phyloP scores from a whole-genome alignment of 257 asterid genomes.

The Lycium barbarum region DNA sequence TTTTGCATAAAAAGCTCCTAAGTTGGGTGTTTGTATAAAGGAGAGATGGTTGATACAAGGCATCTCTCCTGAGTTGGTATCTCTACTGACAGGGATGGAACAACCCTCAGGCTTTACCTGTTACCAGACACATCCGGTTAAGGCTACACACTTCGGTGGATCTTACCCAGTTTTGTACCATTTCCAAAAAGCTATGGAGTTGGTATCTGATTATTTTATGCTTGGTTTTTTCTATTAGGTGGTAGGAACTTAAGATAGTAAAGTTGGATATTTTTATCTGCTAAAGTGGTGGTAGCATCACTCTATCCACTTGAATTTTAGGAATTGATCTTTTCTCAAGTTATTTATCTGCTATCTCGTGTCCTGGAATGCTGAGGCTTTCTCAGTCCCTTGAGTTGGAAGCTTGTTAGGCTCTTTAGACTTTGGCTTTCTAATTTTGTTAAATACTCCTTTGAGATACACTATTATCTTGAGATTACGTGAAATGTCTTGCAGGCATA shows the following conservation, averaged over 20 bases:
- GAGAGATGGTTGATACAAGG: background rate
- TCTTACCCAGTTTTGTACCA: background rate
- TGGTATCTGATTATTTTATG: background rate
- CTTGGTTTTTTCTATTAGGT: background rate
- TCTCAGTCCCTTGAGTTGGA: conserved; percentile 20
- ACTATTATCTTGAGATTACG: conserved; percentile 18
- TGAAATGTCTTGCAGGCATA: conserved; percentile 37
- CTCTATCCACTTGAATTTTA: conserved; percentile 18
- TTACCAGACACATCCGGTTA: background rate
- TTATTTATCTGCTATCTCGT: background rate
- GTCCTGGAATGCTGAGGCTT: conserved; percentile 20
- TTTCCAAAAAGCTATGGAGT: background rate
- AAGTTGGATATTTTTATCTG: background rate
- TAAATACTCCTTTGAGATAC: conserved; percentile 25
- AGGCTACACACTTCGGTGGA: background rate
- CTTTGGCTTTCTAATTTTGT: conserved; percentile 10
- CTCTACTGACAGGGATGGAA: background rate
- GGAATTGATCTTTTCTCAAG: background rate
- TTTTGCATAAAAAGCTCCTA: background rate
- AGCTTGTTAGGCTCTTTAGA: conserved; percentile 3
- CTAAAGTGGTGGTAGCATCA: background rate
- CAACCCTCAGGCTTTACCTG: background rate
- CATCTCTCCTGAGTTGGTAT: background rate
- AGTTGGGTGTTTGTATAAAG: conserved; percentile 12
- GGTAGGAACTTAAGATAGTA: conserved; percentile 20